These are phyloP conservation scores for Sinapis alba DNA, from an alignment of 441 rosid species.

Conservation along the genomic window DNA sequence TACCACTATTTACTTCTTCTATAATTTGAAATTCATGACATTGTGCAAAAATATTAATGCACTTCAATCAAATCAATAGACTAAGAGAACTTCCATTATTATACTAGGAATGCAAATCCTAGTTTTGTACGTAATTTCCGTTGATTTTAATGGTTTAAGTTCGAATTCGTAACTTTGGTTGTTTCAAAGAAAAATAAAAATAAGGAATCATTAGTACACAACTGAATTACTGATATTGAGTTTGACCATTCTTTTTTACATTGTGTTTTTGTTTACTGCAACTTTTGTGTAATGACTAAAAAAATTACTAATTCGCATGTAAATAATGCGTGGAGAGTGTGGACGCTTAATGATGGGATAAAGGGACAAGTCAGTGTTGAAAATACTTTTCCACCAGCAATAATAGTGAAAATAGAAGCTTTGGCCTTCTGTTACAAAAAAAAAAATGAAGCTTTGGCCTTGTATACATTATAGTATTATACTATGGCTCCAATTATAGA, in stretches of 20 bases:
- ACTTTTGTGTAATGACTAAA: background rate
- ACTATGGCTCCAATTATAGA: conserved; percentile 19
- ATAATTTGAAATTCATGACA: background rate
- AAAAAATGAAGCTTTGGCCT: conserved; percentile 1
- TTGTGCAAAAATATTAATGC: no score
- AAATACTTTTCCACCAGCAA: conserved; percentile 25
- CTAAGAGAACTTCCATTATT: background rate
- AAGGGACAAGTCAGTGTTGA: conserved; percentile 25
- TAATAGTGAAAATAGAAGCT: conserved; percentile 6
- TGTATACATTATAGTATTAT: background rate
- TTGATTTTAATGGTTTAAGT: background rate
- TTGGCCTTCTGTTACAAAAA: background rate
- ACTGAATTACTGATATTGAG: background rate
- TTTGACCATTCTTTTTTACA: background rate
- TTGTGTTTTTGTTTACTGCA: background rate
- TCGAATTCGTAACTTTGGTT: background rate
- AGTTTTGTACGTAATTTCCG: background rate
- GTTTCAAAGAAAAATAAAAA: background rate
- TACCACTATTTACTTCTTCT: no score
- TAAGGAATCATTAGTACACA: background rate
- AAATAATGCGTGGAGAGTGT: conserved; percentile 15
- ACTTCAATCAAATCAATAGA: background rate
- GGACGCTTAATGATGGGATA: background rate
- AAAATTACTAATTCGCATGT: background rate
- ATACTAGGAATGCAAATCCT: background rate